Base-by-base conservation (phyloP, 441 rosid species). In the Arabidopsis lyrata region DNA sequence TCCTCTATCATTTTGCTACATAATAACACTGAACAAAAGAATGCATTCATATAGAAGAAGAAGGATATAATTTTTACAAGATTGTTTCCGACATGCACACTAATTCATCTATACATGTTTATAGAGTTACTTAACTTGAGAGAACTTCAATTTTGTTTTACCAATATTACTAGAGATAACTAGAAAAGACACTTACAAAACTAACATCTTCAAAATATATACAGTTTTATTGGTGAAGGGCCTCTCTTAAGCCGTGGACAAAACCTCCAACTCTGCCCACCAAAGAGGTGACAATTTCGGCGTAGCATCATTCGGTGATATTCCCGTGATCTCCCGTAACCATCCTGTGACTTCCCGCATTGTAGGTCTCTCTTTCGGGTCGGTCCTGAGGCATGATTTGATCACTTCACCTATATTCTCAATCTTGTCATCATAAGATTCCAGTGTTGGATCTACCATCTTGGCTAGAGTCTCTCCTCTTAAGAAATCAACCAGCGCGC, bases 211-310 rank as follows among this genome's bases (percentile, higher is more conserved):
- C 52, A 15, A 70, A 65, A 3, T 39, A 70, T 10, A 1, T 49
- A 76, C 72, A 63, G n/a, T 36, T 50, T 66, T 45, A 5, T n/a
- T 57, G n/a, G 55, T 57, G 56, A 63, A 56, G 2, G 15, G 5
- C 11, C 45, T 62, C 34, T 74, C 68, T 74, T 20, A 70, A 5
- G 31, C 85, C 4, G 82, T 16, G 2, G 86, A 82, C 70, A 83
- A 53, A 63, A 86, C 79, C 83, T 88, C 90, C 18, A 86, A 72
- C 58, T 88, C 93, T 7, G 87, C 90, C 93, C 93, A 88, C 90
- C 90, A 86, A 58, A 88, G 86, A 59, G 88, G 88, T 27, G 91
- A 85, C 29, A 84, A 52, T 75, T 84, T 84, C 0, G 93, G 91
- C 7, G 16, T 68, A 44, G 90, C 87, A 56, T 70, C 81, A 27